Base-by-base conservation (phyloP, 164 flowering plant genomes). In the Taxillus chinensis region DNA sequence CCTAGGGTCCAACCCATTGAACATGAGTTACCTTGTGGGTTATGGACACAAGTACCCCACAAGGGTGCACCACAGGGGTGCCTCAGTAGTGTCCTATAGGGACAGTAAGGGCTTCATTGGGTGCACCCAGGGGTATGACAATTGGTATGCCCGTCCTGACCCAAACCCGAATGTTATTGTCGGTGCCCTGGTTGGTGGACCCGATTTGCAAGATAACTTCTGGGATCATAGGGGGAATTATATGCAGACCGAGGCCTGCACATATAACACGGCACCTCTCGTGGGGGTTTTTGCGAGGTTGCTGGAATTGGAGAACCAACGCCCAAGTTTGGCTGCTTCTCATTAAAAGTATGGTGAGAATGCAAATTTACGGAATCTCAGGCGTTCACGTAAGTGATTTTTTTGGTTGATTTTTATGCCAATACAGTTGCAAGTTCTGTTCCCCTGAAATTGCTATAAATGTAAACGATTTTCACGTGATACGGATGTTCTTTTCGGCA, bases 171-270 rank as follows among this genome's bases (percentile, higher is more conserved):
- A 90, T 60, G 79, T 80, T 14, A 39, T 90, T 0, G 80, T 81
- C 3, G 99, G 99, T 45, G 99, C 99, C 0, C 67, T 93, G 42
- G 96, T 93, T 0, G 99, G 99, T 10, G 99, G 99, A 39, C 99
- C 99, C 0, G 89, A 90, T 65, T 54, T 45, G 3, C 42, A 77
- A 5, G 99, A 93, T 57, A 67, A 78, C 60, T 93, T 93, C 67
- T 50, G 10, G 38, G 99, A 93, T 61, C 63, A 74, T 9, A 70
- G 97, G 45, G 81, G 75, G 4, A 93, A 90, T 66, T 93, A 78
- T 54, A 73, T 86, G 88, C 99, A 93, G 72, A 90, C 97, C 0
- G 99, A 93, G 74, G 99, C 99, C 4, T 93, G 99, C 74, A 93
- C 99, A 0, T 93, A 93, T 52, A 93, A 93, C 61, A 89, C 97